These are phyloP conservation scores for Microthlaspi erraticum DNA, from an alignment of 345 rosid species.

Conservation along the genomic window DNA sequence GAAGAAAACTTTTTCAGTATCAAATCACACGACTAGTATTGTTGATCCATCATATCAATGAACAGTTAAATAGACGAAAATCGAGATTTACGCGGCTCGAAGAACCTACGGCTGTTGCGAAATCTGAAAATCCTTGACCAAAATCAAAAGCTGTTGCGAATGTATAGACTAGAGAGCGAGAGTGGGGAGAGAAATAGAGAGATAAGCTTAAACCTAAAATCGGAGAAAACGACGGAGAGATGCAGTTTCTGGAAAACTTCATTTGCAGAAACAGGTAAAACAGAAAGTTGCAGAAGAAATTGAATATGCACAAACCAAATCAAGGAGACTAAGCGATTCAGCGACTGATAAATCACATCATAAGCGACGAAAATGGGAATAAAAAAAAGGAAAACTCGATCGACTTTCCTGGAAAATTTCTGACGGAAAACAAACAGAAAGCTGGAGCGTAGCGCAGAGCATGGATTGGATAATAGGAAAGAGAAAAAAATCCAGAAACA, in stretches of 20 bases:
- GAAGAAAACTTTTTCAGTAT: neutral
- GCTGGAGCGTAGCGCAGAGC: slow-evolving; percentile 2
- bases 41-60: slow-evolving; percentile 43
- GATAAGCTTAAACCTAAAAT: slow-evolving; percentile 23
- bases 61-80: slow-evolving; percentile 22
- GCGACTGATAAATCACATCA: neutral
- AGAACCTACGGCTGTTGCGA: neutral
- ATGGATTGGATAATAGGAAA: neutral
- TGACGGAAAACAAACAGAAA: slow-evolving; percentile 33
- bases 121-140: slow-evolving; percentile 7
- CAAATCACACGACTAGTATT: slow-evolving; percentile 23
- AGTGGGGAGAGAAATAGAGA: slow-evolving; percentile 8
- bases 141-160: neutral
- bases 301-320: slow-evolving; percentile 8
- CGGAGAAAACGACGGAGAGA: slow-evolving; percentile 49
- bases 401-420: neutral
- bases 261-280: neutral
- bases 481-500: neutral
- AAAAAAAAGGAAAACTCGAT: neutral
- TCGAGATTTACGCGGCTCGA: slow-evolving; percentile 12
- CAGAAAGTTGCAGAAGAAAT: slow-evolving; percentile 15
- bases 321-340: slow-evolving; percentile 15
- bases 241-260: slow-evolving; percentile 20
- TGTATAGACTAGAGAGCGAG: neutral
- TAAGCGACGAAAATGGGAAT: neutral